Evolutionary conservation across 2,329 filamentous ascomycete species (phyloP), one percentile per base, ranked within the genome.

Genomic region (Hymenoscyphus occultus): DNA sequence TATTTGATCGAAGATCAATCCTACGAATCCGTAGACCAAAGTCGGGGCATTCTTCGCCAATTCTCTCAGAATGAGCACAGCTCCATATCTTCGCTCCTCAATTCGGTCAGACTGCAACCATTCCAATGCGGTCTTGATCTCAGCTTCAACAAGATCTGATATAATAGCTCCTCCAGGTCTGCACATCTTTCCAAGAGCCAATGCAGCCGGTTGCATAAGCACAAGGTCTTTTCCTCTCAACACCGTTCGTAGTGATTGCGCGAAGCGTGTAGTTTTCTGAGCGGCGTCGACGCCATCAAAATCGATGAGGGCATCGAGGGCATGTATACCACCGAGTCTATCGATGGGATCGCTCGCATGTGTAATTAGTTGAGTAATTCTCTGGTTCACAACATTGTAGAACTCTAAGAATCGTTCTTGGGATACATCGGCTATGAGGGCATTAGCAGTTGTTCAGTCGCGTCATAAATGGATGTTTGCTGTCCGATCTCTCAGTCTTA

Each of bases 51-150:
- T 96, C 72, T 91, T 88, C 6, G 93, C 93, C 65, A 99, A 84
- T 76, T 99, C 95, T 65, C 93, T 87, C 63, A 99, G 85, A 39
- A 97, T 89, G 31, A 99, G 84, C 7, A 97, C 94, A 19, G 95
- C 93, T 65, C 93, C 94, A 76, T 98, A 97, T 72, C 95, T 87
- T 71, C 94, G 86, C 75, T 94, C 94, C 80, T 99, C 95, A 72
- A 96, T 89, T 70, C 94, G 87, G 76, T 98, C 96, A 59, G 93
- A 93, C 76, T 98, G 94, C 64, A 99, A 86, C 91, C 93, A 98
- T 80, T 99, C 95, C 62, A 99, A 83, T 1, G 96, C 93, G 19
- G 93, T 95, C 77, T 97, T 96, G 67, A 98, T 93, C 78, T 99
- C 94, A 63, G 93, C 94, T 75, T 99, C 95, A 64, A 99, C 95